Base-by-base conservation (phyloP, 202 grass and related monocot genomes). In the Panicum hallii region DNA sequence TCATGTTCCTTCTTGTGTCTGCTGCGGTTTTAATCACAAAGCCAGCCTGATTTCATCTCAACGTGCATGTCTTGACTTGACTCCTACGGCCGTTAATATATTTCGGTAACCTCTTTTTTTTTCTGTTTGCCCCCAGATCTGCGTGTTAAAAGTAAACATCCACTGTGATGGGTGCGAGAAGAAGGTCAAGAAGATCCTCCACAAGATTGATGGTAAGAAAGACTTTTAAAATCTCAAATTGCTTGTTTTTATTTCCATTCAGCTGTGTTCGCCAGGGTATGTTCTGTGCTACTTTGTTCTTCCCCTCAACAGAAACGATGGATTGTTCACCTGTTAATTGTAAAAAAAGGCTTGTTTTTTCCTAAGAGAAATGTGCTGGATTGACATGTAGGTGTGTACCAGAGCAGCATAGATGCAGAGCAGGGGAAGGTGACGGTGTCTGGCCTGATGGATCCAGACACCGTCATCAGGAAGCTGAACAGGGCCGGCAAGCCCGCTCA, bases 171-270 rank as follows among this genome's bases (percentile, higher is more conserved):
- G 94, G 10, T 97, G 94, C 78, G 86, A 93, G 82, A 93, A 93
- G 89, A 97, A 93, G 75, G 94, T 97, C 20, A 97, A 93, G 84
- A 97, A 97, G 89, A 75, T 97, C 60, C 91, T 97, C 55, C 82
- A 88, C 44, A 94, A 97, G 87, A 94, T 97, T 14, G 92, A 97
- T 5, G 94, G 94, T 96, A 80, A 50, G 15, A 26, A 67, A 38
- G 16, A 57, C 63, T 53, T 53, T 84, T 41, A 47, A 44, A 47
- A 12, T 23, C 15, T 5, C 38, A 61, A 61, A 14, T 72, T 61
- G 54, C 23, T 82, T 36, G 0, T 13, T 45, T 40, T 23, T 50
- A 16, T 38, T 30, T 1, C 17, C 30, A 15, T 55, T 55, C 7
- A 19, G 28, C 9, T 5, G 14, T 32, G 45, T 74, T n/a, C 16